Percentiles rank a stretch among this genome's conserved stretches.
Evolutionary conservation across 192 early-diverging fungal genomes (phyloP).

Genomic region (Diversispora eburnea): DNA sequence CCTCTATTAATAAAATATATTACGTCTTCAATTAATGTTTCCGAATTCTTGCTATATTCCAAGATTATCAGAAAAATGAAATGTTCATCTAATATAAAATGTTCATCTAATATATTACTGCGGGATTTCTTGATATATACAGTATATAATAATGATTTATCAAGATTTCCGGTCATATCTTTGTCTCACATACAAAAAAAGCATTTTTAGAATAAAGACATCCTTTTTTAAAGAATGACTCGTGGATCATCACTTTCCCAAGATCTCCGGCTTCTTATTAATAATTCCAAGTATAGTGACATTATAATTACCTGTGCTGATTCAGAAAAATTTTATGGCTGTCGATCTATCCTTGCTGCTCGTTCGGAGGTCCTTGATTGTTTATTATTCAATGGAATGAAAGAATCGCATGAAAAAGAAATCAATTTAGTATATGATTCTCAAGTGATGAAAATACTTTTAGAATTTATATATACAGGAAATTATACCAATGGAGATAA

Average conservation of each 20-base stretch:
- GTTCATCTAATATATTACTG: too few relatives aligned
- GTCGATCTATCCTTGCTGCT: not conserved
- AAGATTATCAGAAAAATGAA: too few relatives aligned
- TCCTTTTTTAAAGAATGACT: not conserved
- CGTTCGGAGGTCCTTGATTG: conserved; percentile 1
- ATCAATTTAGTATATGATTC: not conserved
- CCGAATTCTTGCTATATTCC: too few relatives aligned
- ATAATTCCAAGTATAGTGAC: conserved; percentile 11
- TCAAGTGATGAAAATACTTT: not conserved
- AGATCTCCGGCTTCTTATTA: not conserved
- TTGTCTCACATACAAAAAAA: too few relatives aligned
- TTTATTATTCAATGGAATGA: conserved; percentile 18
- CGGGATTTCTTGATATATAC: too few relatives aligned
- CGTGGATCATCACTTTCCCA: not conserved
- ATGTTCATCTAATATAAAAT: too few relatives aligned
- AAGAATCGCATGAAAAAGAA: conserved; percentile 9
- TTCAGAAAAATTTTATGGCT: not conserved
- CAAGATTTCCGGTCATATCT: too few relatives aligned
- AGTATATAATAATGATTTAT: too few relatives aligned
- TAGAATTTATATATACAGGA: conserved; percentile 17
- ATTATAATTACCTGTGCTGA: not conserved
- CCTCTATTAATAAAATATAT: too few relatives aligned
- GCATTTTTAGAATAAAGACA: too few relatives aligned
- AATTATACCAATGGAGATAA: not conserved
- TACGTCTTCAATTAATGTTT: too few relatives aligned